Percentiles rank a stretch among this genome's conserved stretches.
Conservation (phyloP, 1,284 basidiomycete genomes). For the Retiboletus fuscus region DNA sequence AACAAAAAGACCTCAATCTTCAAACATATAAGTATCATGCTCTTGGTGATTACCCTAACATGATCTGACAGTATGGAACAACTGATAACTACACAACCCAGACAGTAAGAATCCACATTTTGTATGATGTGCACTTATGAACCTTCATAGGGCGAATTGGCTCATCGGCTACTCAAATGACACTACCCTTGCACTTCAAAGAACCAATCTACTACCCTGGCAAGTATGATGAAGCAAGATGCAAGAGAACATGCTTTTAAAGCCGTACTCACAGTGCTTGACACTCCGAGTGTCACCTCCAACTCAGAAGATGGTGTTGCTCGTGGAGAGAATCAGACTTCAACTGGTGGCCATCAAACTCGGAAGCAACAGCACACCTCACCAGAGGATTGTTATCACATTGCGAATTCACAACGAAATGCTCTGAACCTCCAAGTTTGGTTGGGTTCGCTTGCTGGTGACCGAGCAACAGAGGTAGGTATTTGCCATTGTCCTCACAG, state of each 20-base stretch:
- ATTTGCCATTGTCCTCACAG: neutral
- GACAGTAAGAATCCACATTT: neutral
- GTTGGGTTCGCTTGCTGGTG: neutral
- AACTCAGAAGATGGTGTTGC: no score
- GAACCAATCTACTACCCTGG: neutral
- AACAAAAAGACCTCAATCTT: neutral
- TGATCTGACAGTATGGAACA: neutral
- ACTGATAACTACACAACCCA: neutral
- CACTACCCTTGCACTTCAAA: neutral
- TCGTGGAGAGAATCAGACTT: no score
- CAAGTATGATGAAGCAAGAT: neutral
- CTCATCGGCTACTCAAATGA: neutral
- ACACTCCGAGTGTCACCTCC: neutral
- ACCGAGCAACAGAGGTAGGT: neutral
- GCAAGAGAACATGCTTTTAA: neutral
- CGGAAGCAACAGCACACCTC: no score
- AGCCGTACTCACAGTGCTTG: neutral
- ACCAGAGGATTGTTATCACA: no score
- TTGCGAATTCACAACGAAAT: no score
- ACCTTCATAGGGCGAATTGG: neutral
- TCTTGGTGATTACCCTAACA: neutral
- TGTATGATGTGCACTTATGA: neutral
- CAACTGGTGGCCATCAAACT: no score
- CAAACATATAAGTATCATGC: constrained; percentile 1
- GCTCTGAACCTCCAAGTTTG: neutral